Conservation (phyloP, 1,284 basidiomycete genomes). For the Boletus holoroseus region DNA sequence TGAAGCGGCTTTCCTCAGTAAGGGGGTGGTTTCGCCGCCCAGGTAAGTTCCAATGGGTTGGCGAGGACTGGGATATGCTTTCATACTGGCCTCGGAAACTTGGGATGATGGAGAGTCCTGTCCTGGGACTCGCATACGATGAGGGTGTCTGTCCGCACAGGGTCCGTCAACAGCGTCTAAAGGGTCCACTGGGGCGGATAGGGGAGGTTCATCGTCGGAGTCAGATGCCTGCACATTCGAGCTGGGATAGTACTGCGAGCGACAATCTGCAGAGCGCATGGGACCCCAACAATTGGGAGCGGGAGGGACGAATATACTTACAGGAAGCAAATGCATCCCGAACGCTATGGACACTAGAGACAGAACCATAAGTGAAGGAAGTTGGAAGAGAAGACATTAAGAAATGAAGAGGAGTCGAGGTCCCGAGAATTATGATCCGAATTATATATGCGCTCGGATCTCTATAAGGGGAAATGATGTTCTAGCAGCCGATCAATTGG, state of each 20-base stretch:
- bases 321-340: conserved; percentile 48
- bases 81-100: conserved; percentile 38
- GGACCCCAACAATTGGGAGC: conserved; percentile 1
- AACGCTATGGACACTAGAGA: conserved; percentile 48
- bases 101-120: conserved; percentile 20
- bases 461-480: too few species aligned
- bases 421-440: too few species aligned
- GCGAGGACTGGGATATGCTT: neutral
- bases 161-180: conserved; percentile 12
- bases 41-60: neutral
- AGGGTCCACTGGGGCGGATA: conserved; percentile 23
- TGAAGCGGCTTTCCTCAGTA: conserved; percentile 41
- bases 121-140: conserved; percentile 4
- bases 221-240: conserved; percentile 51
- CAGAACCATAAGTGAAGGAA: conserved; percentile 48
- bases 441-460: too few species aligned
- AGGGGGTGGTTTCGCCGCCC: conserved; percentile 35
- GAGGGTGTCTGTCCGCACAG: conserved; percentile 1
- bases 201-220: conserved; percentile 31
- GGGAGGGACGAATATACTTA: conserved; percentile 34
- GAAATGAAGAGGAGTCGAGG: neutral
- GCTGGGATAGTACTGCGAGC: conserved; percentile 58
- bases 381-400: conserved; percentile 42
- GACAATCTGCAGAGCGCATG: conserved; percentile 44
- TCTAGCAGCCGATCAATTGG: too few species aligned